Evolutionary conservation across 2,329 filamentous ascomycete genomes (phyloP).

Genomic region (Ascochyta fabae): DNA sequence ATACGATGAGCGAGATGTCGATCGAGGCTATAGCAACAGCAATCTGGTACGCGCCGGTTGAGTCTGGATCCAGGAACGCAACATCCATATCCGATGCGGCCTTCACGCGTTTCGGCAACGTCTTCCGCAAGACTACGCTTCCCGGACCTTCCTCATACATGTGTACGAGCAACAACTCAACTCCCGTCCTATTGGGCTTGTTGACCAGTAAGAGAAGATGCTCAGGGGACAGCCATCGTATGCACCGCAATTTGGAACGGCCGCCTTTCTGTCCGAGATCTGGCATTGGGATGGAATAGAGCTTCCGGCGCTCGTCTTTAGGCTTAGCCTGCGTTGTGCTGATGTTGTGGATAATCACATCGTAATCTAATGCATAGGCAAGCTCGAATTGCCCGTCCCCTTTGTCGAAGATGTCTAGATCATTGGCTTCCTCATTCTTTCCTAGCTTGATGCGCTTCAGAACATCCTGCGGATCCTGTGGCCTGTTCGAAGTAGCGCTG

Average conservation of each 20-base stretch:
- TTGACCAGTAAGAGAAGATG: constrained; percentile 64
- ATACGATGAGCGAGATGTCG: constrained; percentile 78
- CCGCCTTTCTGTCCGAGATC: constrained; percentile 46
- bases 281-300: constrained; percentile 39
- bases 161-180: constrained; percentile 63
- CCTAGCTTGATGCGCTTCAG: constrained; percentile 60
- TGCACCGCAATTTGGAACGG: constrained; percentile 60
- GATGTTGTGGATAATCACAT: constrained; percentile 72
- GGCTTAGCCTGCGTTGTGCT: constrained; percentile 49
- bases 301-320: constrained; percentile 36
- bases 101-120: constrained; percentile 71
- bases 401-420: constrained; percentile 72
- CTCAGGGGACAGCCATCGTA: constrained; percentile 63
- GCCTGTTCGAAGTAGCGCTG: constrained; percentile 65
- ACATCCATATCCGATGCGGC: constrained; percentile 81
- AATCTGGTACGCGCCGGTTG: constrained; percentile 73
- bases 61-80: constrained; percentile 66
- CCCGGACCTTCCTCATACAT: constrained; percentile 64
- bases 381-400: constrained; percentile 70
- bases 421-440: constrained; percentile 65
- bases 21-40: constrained; percentile 80
- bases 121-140: constrained; percentile 59
- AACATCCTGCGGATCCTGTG: constrained; percentile 55
- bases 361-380: constrained; percentile 78
- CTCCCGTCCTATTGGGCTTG: constrained; percentile 59